Evolutionary conservation across 805 yeast genomes (phyloP), one percentile per base, ranked within the genome.

Genomic region (Jamesozyma lodderae): DNA sequence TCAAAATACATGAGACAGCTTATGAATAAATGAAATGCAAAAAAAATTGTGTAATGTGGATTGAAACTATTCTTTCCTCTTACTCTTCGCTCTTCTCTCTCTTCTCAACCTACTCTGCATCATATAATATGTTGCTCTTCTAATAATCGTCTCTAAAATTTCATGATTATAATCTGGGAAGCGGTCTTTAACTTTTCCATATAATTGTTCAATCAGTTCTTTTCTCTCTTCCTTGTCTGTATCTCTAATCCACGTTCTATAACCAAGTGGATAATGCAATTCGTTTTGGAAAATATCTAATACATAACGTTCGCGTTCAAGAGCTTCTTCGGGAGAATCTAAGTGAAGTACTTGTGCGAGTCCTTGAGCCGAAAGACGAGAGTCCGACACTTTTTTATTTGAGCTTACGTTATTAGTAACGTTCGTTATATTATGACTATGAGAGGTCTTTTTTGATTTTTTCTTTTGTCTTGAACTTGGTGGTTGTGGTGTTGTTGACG

Each of bases 231-330:
- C 61, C 37, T 67, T 70, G 1, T 72, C 67, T 0, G 92, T 81
- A 51, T 81, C 95, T 45, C 94, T 68, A 31, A 83, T 78, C 95
- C 95, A 86, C 0, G 94, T 82, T 51, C 75, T 74, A 44, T 75
- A 72, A 4, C 95, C 95, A 21, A 86, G 57, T 21, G 79, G 77
- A 59, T 83, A 85, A 4, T 81, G 78, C 37, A 84, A 68, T 15
- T 72, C 75, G 30, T 69, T 64, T 31, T 68, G 70, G 43, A 79
- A 70, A 28, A 78, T 67, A 32, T 67, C 63, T 24, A 80, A 50
- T 14, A 80, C 67, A 32, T 66, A 66, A 25, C 66, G 60, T 48
- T 79, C 86, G 15, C 81, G 57, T 34, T 64, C 66, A 19, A 71
- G 67, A 0, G 85, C 78, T 48, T 79, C 77, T 24, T 68, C 65